phyloP scores from a whole-genome alignment of 139 green algal genomes.

The Coccomyxa sp. region DNA sequence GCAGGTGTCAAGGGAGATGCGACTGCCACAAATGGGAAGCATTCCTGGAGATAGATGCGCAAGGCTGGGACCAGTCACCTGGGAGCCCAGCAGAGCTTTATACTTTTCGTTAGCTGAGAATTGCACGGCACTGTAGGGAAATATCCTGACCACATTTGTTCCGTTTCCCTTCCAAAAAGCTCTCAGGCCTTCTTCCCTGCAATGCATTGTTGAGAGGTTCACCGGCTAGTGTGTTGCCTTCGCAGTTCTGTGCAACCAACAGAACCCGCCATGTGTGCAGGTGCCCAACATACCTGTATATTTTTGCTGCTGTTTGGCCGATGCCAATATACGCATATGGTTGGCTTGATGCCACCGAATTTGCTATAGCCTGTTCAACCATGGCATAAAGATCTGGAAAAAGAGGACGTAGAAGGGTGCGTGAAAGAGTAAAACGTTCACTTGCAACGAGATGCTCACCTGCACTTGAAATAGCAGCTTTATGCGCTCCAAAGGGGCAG shows the following conservation, averaged over 20 bases:
- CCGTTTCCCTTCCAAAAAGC: conserved; percentile 94
- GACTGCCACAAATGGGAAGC: background rate
- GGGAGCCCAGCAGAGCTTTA: conserved; percentile 55
- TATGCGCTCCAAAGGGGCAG: conserved; percentile 82
- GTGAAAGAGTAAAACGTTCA: background rate
- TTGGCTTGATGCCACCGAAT: background rate
- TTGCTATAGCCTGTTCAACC: background rate
- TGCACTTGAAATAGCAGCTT: conserved; percentile 96
- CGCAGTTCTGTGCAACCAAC: too few relatives aligned
- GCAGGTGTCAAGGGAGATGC: background rate
- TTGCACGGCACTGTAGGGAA: conserved; percentile 84
- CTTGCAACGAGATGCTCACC: conserved; percentile 10
- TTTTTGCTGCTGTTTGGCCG: background rate
- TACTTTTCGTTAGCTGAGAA: conserved; percentile 40
- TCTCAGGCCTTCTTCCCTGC: conserved; percentile 79
- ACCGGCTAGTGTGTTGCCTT: too few relatives aligned
- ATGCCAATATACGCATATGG: background rate
- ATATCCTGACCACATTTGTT: conserved; percentile 88
- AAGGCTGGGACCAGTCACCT: conserved; percentile 25
- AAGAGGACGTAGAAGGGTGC: background rate
- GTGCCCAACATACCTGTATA: background rate
- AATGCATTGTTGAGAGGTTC: background rate
- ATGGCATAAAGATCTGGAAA: background rate
- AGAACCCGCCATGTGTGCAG: background rate
- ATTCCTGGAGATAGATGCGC: background rate